Evolutionary conservation across 2,329 filamentous ascomycete species (phyloP).

Genomic region (Fusarium clavum): DNA sequence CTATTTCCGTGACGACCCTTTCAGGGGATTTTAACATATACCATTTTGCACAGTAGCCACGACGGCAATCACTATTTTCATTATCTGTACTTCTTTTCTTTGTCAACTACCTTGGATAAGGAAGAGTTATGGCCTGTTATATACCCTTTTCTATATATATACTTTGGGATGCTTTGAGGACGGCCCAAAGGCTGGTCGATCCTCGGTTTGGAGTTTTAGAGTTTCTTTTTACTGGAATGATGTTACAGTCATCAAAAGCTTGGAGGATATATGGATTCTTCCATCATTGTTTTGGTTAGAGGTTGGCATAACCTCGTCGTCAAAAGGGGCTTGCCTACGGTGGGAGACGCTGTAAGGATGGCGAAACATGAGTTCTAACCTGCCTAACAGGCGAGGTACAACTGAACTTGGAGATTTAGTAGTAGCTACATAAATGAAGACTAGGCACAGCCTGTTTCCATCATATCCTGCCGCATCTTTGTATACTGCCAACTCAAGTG

Average conservation of each 20-base stretch:
- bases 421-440: slow-evolving; percentile 17
- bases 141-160: slow-evolving; percentile 43
- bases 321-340: neutral
- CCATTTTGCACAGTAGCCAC: slow-evolving; percentile 8
- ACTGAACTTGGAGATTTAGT: neutral
- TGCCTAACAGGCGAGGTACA: neutral
- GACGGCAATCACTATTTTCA: slow-evolving; percentile 14
- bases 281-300: neutral
- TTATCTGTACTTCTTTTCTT: slow-evolving; percentile 36
- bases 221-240: neutral
- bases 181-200: slow-evolving; percentile 11
- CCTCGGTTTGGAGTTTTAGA: slow-evolving; percentile 35
- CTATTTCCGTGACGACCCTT: slow-evolving; percentile 69
- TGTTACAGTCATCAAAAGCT: slow-evolving; percentile 13
- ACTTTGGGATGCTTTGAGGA: slow-evolving; percentile 26
- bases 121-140: slow-evolving; percentile 26
- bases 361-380: neutral
- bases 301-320: neutral
- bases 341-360: neutral
- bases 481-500: neutral
- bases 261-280: slow-evolving; percentile 2
- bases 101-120: slow-evolving; percentile 18
- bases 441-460: slow-evolving; percentile 13
- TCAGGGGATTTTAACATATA: slow-evolving; percentile 65
- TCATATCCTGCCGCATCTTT: neutral